These are phyloP conservation scores for Fusarium sp. DNA, from an alignment of 2,329 filamentous ascomycete species.

Conservation along the genomic window DNA sequence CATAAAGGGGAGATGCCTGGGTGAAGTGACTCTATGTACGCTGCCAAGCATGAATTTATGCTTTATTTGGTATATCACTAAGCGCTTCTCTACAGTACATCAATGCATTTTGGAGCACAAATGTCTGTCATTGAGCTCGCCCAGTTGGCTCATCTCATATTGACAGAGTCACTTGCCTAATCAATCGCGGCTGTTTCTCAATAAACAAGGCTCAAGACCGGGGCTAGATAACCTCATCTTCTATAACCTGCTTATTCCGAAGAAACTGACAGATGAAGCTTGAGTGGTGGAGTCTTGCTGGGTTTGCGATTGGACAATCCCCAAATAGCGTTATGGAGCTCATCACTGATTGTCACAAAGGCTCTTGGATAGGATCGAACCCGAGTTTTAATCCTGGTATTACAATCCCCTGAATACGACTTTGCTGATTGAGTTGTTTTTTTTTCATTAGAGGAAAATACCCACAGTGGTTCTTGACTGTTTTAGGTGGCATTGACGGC, in stretches of 20 bases:
- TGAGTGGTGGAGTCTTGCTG: constrained; percentile 9
- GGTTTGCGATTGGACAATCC: constrained; percentile 3
- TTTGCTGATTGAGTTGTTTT: not conserved
- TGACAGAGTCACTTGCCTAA: constrained; percentile 4
- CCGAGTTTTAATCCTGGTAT: constrained; percentile 13
- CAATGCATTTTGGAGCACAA: not conserved
- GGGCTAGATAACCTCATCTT: not conserved
- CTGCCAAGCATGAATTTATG: constrained; percentile 15
- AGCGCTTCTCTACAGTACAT: not conserved
- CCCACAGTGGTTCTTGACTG: not conserved
- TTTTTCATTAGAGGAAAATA: not conserved
- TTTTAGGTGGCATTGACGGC: not conserved
- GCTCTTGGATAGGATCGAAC: constrained; percentile 24
- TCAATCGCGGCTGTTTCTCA: constrained; percentile 13
- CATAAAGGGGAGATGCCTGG: constrained; percentile 20
- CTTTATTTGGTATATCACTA: constrained; percentile 6
- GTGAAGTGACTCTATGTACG: not conserved
- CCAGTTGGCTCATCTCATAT: constrained; percentile 31
- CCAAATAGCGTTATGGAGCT: constrained; percentile 28
- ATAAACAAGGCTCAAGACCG: constrained; percentile 1
- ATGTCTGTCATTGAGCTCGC: constrained; percentile 32
- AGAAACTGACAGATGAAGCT: constrained; percentile 13
- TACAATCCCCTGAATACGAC: constrained; percentile 14
- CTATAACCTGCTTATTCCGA: not conserved
- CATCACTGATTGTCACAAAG: constrained; percentile 13